A percentile compares a stretch with the other conserved stretches of the same genome.
Evolutionary conservation across 139 green algal genomes (phyloP).

Genomic region (Ostreobium quekettii): DNA sequence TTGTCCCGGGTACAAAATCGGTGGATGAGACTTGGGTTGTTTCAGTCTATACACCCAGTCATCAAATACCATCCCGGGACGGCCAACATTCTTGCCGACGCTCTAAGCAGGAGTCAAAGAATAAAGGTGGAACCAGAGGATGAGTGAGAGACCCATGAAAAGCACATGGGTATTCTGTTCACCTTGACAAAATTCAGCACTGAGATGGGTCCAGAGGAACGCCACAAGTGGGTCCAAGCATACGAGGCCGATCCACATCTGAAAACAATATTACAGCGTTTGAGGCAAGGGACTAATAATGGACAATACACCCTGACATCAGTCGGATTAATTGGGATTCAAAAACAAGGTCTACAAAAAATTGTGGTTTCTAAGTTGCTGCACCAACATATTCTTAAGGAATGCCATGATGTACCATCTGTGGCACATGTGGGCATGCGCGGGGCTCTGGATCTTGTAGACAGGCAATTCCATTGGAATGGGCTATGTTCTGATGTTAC

Average conservation of each 20-base stretch:
- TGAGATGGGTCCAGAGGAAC: background rate
- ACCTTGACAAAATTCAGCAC: constrained; percentile 3
- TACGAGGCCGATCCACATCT: background rate
- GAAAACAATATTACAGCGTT: background rate
- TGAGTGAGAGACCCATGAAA: background rate
- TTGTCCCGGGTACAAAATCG: background rate
- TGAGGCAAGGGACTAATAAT: background rate
- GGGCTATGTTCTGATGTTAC: background rate
- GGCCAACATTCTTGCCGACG: background rate
- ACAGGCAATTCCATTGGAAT: background rate
- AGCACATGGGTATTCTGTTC: background rate
- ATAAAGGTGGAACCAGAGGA: background rate
- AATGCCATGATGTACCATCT: background rate
- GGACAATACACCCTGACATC: background rate
- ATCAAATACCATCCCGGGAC: background rate
- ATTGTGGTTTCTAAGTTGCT: background rate
- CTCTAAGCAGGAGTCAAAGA: background rate
- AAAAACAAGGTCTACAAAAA: background rate
- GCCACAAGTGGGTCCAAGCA: background rate
- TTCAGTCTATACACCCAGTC: background rate
- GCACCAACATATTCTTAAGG: background rate
- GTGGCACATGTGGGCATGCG: background rate
- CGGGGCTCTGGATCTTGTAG: background rate
- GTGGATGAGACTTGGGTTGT: background rate
- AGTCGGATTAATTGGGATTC: background rate